These are phyloP conservation scores for Abrus precatorius DNA, from an alignment of 306 rosid genomes.

Conservation along the genomic window DNA sequence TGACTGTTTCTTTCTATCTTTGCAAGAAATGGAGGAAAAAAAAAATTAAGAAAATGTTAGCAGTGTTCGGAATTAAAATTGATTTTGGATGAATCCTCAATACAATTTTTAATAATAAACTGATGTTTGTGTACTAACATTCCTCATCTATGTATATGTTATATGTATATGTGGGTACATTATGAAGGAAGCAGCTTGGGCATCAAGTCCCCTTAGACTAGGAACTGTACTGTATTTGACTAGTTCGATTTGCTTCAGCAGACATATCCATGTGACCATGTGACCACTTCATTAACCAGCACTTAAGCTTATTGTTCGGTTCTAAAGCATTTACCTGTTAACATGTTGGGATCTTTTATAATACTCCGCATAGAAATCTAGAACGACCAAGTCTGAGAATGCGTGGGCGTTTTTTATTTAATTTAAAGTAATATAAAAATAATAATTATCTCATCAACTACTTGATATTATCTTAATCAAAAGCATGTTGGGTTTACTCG, in stretches of 20 bases:
- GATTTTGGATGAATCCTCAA: too few relatives aligned
- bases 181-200: slow-evolving; percentile 26
- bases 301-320: background rate
- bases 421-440: background rate
- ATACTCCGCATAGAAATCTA: slow-evolving; percentile 39
- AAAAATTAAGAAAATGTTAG: too few relatives aligned
- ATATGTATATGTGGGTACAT: background rate
- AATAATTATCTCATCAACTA: slow-evolving; percentile 11
- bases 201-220: slow-evolving; percentile 15
- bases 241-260: slow-evolving; percentile 27
- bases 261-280: slow-evolving; percentile 60
- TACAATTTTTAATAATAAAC: too few relatives aligned
- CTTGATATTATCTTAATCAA: slow-evolving; percentile 36
- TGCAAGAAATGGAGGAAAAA: background rate
- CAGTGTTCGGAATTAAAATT: too few relatives aligned
- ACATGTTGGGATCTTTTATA: slow-evolving; percentile 45
- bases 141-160: background rate
- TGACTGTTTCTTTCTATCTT: slow-evolving; percentile 11
- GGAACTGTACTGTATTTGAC: slow-evolving; percentile 33
- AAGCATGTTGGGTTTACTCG: slow-evolving; percentile 43
- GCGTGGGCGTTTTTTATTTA: slow-evolving; percentile 35
- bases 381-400: slow-evolving; percentile 49
- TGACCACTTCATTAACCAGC: slow-evolving; percentile 35
- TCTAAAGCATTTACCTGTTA: slow-evolving; percentile 41
- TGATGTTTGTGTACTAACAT: too few relatives aligned